Evolutionary conservation across 345 rosid genomes (phyloP).

Genomic region (Melaleuca alternifolia): DNA sequence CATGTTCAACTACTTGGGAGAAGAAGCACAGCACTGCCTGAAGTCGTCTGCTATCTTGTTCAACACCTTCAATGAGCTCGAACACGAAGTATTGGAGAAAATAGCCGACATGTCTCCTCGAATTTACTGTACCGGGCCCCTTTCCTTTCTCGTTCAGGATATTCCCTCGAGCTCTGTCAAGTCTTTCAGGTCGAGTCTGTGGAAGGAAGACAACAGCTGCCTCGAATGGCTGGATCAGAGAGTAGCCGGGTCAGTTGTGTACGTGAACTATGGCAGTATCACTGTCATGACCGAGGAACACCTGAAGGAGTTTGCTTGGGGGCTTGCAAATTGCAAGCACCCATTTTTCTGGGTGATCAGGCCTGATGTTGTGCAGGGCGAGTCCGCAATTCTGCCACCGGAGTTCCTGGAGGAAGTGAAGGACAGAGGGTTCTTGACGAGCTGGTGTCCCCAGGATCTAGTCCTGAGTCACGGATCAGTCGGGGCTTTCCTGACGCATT

Average conservation of each 20-base stretch:
- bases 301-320: slow-evolving; percentile 26
- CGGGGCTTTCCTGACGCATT: slow-evolving; percentile 20
- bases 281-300: slow-evolving; percentile 8
- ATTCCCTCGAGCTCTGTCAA: neutral
- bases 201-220: slow-evolving; percentile 7
- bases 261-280: slow-evolving; percentile 13
- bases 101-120: slow-evolving; percentile 9
- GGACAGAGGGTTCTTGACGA: slow-evolving; percentile 13
- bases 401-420: slow-evolving; percentile 8
- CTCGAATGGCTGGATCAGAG: slow-evolving; percentile 9
- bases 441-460: slow-evolving; percentile 19
- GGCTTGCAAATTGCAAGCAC: slow-evolving; percentile 19
- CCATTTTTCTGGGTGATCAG: slow-evolving; percentile 25
- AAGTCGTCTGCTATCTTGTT: slow-evolving; percentile 20
- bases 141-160: slow-evolving; percentile 13
- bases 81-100: slow-evolving; percentile 13
- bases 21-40: slow-evolving; percentile 10
- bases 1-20: slow-evolving; percentile 7
- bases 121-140: slow-evolving; percentile 23
- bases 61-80: slow-evolving; percentile 31
- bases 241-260: slow-evolving; percentile 7
- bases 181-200: slow-evolving; percentile 1
- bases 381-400: slow-evolving; percentile 4
- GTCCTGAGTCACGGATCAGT: slow-evolving; percentile 19
- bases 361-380: slow-evolving; percentile 14